A percentile compares a stretch with the other conserved stretches of the same genome.
These are phyloP conservation scores for Hordeum marinum DNA, from an alignment of 176 grass and related monocot genomes.

Conservation along the genomic window DNA sequence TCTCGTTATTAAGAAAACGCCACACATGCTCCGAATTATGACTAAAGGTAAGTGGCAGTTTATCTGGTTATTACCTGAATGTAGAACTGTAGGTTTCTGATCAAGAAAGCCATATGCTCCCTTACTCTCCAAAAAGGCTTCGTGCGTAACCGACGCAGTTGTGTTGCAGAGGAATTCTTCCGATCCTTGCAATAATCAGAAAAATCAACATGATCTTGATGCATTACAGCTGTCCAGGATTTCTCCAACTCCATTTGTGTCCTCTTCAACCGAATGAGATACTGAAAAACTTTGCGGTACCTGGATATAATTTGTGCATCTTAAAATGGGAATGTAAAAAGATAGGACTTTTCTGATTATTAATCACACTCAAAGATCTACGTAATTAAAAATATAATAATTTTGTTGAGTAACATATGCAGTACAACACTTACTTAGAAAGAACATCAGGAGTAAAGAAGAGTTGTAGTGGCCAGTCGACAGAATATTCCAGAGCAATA, in stretches of 20 bases:
- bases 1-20: not conserved
- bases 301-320: conserved; percentile 38
- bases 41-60: not conserved
- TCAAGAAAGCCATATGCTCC: conserved; percentile 99
- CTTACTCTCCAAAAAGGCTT: conserved; percentile 94
- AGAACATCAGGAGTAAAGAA: conserved; percentile 97
- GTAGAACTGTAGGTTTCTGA: conserved; percentile 96
- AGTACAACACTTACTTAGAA: conserved; percentile 68
- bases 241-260: conserved; percentile 98
- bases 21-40: not conserved
- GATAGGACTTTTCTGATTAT: not conserved
- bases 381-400: not conserved
- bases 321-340: conserved; percentile 15
- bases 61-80: conserved; percentile 66
- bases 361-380: not conserved
- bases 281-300: conserved; percentile 96
- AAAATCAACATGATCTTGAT: conserved; percentile 98
- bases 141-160: conserved; percentile 47
- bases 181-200: conserved; percentile 72
- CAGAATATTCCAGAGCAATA: conserved; percentile 87
- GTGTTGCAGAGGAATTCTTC: conserved; percentile 53
- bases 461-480: conserved; percentile 91
- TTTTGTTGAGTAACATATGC: conserved; percentile 18
- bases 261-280: conserved; percentile 93
- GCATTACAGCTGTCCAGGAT: conserved; percentile 97